Conservation (phyloP, 2,329 filamentous ascomycete species). For the Magnaporthales sp. region DNA sequence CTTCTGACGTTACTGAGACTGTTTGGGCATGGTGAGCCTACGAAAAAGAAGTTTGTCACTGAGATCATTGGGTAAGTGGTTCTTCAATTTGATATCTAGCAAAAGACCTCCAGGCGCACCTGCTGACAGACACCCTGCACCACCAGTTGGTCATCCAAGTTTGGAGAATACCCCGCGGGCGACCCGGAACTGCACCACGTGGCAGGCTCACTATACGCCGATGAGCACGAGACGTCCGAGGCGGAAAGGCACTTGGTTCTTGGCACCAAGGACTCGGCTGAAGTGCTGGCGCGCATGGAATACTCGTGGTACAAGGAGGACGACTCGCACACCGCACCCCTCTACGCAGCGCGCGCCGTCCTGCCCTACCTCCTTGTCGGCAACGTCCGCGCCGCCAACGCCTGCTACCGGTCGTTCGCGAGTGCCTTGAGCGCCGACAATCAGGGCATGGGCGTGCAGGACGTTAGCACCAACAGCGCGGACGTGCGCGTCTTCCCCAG, state of each 20-base stretch:
- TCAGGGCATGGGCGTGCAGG: slow-evolving; percentile 60
- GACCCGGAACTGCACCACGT: slow-evolving; percentile 95
- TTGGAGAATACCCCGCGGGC: slow-evolving; percentile 79
- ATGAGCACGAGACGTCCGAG: slow-evolving; percentile 87
- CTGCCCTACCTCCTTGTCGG: slow-evolving; percentile 86
- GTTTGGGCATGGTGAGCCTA: slow-evolving; percentile 78
- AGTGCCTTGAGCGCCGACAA: slow-evolving; percentile 50
- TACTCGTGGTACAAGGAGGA: slow-evolving; percentile 91
- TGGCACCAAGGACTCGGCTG: slow-evolving; percentile 81
- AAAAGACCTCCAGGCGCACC: background rate
- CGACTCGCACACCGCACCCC: slow-evolving; percentile 76
- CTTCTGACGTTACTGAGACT: slow-evolving; percentile 71
- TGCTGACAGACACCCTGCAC: background rate
- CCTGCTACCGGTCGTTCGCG: slow-evolving; percentile 69
- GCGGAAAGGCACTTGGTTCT: slow-evolving; percentile 84
- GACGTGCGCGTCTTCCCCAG: slow-evolving; percentile 81
- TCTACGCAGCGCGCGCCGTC: slow-evolving; percentile 79
- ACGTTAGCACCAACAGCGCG: slow-evolving; percentile 63
- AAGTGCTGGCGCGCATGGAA: slow-evolving; percentile 72
- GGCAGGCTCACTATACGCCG: slow-evolving; percentile 77
- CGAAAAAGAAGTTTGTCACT: slow-evolving; percentile 82
- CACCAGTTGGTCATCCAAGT: slow-evolving; percentile 71
- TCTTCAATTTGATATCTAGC: background rate
- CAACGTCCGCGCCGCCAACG: slow-evolving; percentile 83
- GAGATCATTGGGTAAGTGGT: slow-evolving; percentile 67